Base-by-base conservation (phyloP, 768 basidiomycete genomes). In the Trametes sanguinea region DNA sequence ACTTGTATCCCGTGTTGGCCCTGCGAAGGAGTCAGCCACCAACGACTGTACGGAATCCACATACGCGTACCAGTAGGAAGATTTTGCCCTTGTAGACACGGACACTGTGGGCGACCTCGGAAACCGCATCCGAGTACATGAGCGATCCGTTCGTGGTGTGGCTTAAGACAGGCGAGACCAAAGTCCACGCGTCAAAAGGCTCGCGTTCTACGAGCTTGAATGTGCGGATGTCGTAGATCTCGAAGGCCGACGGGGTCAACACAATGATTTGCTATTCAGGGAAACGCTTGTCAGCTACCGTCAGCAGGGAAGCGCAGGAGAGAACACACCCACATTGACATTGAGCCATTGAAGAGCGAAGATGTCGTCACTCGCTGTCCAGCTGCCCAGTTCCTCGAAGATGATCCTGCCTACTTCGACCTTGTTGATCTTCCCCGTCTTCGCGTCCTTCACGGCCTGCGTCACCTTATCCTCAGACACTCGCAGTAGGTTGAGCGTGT, bases 341-440 rank as follows among this genome's bases (percentile, higher is more conserved):
- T 93, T 95, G 68, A 95, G 78, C 97, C 96, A 98, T 65, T 94
- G 89, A 35, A 97, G 62, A 7, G 87, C 86, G 39, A 91, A 75
- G 17, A 95, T 82, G 57, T 84, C 80, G 30, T 83, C 84, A 33
- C 84, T 80, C 3, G 84, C 81, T 10, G 73, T 76, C 86, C 86
- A 94, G 59, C 75, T 80, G 16, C 82, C 83, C 22, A 76, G 76
- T 56, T 86, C 81, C 63, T 86, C 81, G 68, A 91, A 85, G 1
- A 85, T 76, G 33, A 94, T 80, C 27, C 81, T 79, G 10, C 89
- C 90, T 27, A 86, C 76, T 54, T 89, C 89, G 33, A 86, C 73
- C 57, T 82, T 81, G 50, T 69, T 81, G 39, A 75, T 69, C 72
- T 87, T 92, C 51, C 88, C 84, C 9, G 84, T 84, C 66, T 85